These are phyloP conservation scores for Phytophthora pisi DNA, from an alignment of 352 stramenopile genomes.

Conservation along the genomic window DNA sequence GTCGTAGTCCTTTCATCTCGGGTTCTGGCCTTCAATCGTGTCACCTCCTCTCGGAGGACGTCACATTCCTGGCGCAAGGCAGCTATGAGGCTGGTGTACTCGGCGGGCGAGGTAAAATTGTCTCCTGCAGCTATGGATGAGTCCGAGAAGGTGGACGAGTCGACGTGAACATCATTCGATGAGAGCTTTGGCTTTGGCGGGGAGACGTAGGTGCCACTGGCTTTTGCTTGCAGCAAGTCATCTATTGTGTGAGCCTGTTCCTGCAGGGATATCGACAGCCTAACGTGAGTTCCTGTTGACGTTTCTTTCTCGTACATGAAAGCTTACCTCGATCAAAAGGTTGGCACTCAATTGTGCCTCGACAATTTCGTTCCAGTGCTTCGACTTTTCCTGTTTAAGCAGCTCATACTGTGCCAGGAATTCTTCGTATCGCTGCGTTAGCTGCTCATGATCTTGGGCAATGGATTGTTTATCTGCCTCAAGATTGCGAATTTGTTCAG, in stretches of 20 bases:
- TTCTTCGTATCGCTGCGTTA: slow-evolving; percentile 49
- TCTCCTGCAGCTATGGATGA: slow-evolving; percentile 4
- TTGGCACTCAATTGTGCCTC: slow-evolving; percentile 74
- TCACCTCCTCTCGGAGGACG: slow-evolving; percentile 23
- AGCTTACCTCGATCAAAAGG: slow-evolving; percentile 69
- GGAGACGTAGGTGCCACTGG: slow-evolving; percentile 40
- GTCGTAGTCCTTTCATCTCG: slow-evolving; percentile 32
- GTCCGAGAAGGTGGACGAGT: slow-evolving; percentile 8
- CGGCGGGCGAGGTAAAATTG: slow-evolving; percentile 12
- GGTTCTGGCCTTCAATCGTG: slow-evolving; percentile 25
- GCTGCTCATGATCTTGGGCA: slow-evolving; percentile 43
- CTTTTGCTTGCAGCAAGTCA: slow-evolving; percentile 62
- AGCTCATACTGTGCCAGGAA: slow-evolving; percentile 57
- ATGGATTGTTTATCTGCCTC: slow-evolving; percentile 49
- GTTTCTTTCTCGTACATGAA: neutral
- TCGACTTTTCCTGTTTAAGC: slow-evolving; percentile 65
- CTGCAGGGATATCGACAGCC: slow-evolving; percentile 21
- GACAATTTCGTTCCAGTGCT: slow-evolving; percentile 78
- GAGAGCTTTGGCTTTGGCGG: slow-evolving; percentile 33
- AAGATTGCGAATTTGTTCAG: slow-evolving; percentile 38
- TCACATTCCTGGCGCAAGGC: slow-evolving; percentile 32
- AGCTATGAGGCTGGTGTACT: slow-evolving; percentile 15
- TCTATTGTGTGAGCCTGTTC: slow-evolving; percentile 83
- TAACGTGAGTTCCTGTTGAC: neutral
- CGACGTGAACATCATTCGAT: slow-evolving; percentile 3